Evolutionary conservation across 2,329 filamentous ascomycete species (phyloP), one percentile per base, ranked within the genome.

Genomic region (Aspergillus brasiliensis): DNA sequence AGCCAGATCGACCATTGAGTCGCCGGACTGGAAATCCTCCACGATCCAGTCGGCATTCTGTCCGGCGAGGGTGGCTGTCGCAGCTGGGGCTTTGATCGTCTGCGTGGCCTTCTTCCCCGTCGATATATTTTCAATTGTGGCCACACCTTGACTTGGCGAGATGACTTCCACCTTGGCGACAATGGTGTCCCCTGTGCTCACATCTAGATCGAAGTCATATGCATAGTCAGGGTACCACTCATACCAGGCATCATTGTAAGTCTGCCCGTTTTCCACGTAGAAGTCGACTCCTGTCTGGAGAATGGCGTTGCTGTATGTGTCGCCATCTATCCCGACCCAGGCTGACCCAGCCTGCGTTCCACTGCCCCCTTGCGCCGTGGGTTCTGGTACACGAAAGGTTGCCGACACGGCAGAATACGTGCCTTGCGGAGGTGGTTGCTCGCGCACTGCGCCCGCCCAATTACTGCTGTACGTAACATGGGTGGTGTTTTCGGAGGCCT

Each of bases 11-110:
- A 84, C 80, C 54, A 81, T 75, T 2, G 66, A 62, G 40, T 64
- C 62, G 40, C 74, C 72, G 3, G 70, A 64, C 60, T 78, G 72
- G 63, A 82, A 84, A 59, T 84, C 83, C 74, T 87, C 85, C 13
- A 87, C 84, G 65, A 88, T 87, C 84, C 85, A 88, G 69, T 88
- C 85, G 10, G 84, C 85, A 62, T 86, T 86, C 66, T 81, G 80
- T 67, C 84, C 78, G 67, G 81, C 83, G 13, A 87, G 78, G 4
- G 71, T 75, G n/a, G 69, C 65, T 5, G 71, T 68, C 3, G 71
- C 71, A 0, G 70, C 71, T 52, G 83, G 75, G 55, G 74, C 77
- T 42, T 67, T 75, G 71, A 87, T 81, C 3, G 75, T 79, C 73
- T 88, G 81, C 15, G 78, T 79, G 27, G 83, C 84, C 4, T 68